Evolutionary conservation across 2,329 filamentous ascomycete species (phyloP).

Genomic region (Talaromyces islandicus): DNA sequence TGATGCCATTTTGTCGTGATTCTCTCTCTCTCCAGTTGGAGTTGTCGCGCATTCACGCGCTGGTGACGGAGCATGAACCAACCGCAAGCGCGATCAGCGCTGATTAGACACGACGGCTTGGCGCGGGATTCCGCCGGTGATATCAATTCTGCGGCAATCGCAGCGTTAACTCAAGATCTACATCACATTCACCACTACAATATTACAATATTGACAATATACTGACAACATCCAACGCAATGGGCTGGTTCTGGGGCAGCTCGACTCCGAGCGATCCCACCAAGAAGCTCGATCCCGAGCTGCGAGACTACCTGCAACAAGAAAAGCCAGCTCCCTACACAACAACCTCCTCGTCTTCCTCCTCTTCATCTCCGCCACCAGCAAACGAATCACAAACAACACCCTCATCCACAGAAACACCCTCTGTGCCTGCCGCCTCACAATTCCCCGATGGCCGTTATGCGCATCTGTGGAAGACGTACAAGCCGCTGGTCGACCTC

Average conservation of each 20-base stretch:
- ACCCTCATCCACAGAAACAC: slow-evolving; percentile 21
- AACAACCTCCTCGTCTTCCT: slow-evolving; percentile 13
- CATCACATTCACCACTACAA: neutral
- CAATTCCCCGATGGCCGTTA: slow-evolving; percentile 65
- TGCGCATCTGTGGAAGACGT: slow-evolving; percentile 89
- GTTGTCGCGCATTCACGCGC: slow-evolving; percentile 22
- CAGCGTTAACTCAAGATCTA: too few species aligned
- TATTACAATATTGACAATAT: neutral
- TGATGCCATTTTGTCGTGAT: slow-evolving; percentile 24
- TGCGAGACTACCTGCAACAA: slow-evolving; percentile 77
- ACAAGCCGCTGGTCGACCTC: slow-evolving; percentile 65
- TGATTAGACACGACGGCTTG: neutral
- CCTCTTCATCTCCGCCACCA: slow-evolving; percentile 14
- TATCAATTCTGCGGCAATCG: neutral
- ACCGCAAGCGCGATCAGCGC: neutral
- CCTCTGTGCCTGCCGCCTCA: slow-evolving; percentile 43
- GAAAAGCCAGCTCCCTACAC: slow-evolving; percentile 60
- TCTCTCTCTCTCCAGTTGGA: slow-evolving; percentile 18
- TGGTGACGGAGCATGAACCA: neutral
- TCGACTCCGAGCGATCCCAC: slow-evolving; percentile 53
- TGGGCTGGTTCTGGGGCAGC: slow-evolving; percentile 60
- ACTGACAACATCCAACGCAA: slow-evolving; percentile 20
- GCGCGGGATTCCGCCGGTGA: neutral
- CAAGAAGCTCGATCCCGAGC: slow-evolving; percentile 70
- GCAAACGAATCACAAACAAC: slow-evolving; percentile 18